Evolutionary conservation across 768 basidiomycete genomes (phyloP), one percentile per base, ranked within the genome.

Genomic region (Steccherinum ochraceum): DNA sequence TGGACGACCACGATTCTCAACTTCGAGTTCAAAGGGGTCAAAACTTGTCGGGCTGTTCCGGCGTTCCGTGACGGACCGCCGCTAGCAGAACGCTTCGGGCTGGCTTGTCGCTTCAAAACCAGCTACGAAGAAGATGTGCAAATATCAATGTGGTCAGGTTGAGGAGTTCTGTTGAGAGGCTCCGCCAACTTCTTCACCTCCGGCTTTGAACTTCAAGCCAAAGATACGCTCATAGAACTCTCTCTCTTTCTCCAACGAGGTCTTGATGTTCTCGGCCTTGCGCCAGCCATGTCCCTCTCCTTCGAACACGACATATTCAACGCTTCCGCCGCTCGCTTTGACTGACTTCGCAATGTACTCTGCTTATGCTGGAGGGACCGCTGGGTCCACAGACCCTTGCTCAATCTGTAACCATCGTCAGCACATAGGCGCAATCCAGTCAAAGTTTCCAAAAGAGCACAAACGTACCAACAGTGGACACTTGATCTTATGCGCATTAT

Each of bases 251-350:
- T 79, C 75, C 25, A 80, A 57, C 7, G 80, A 74, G 42, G 73
- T 69, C 48, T 73, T 72, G 55, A 83, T 79, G 45, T 72, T 83
- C 49, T 76, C 71, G 19, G 72, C 76, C 54, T 73, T 75, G 44
- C 79, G 67, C 74, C 77, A 84, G 0, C 83, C 82, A 61, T 84
- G 83, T 2, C 82, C 82, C 65, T 86, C 84, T 18, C 83, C 84
- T 12, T 75, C 67, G 61, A 84, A 85, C 0, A 79, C 56, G 53
- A 80, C 71, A 54, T 82, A 80, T 57, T 85, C 78, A 20, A 82
- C 77, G 11, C 69, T 59, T 0, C 81, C 82, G 2, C 75, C 74
- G 0, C 70, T 67, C 47, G 71, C 66, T 48, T 71, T 66, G 54
- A 86, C 77, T 50, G 66, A 73, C 13, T 79, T 68, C 35, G 79